These are phyloP conservation scores for Leccinum ponderosum DNA, from an alignment of 1,284 basidiomycete species.

Conservation along the genomic window DNA sequence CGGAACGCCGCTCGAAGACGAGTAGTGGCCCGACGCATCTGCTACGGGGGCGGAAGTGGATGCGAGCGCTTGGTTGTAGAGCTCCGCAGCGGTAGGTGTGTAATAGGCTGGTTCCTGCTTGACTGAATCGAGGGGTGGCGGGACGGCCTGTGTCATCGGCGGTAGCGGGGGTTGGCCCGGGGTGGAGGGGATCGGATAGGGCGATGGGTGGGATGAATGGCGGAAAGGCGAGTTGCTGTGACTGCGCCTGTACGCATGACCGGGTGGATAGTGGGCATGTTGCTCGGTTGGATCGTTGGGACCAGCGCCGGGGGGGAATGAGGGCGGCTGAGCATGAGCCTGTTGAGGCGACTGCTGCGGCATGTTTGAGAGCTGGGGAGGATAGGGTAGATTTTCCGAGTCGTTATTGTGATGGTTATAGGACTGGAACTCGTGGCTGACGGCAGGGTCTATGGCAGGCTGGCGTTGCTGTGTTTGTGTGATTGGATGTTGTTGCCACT, in stretches of 20 bases:
- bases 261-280: conserved; percentile 32
- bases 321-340: conserved; percentile 26
- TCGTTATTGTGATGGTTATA: conserved; percentile 32
- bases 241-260: conserved; percentile 36
- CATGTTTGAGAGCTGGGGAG: conserved; percentile 28
- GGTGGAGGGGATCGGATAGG: conserved; percentile 41
- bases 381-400: conserved; percentile 25
- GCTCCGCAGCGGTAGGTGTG: conserved; percentile 45
- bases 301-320: conserved; percentile 36
- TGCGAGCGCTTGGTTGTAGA: conserved; percentile 45
- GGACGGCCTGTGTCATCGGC: conserved; percentile 17
- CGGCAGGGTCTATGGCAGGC: conserved; percentile 36
- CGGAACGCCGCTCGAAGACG: conserved; percentile 54
- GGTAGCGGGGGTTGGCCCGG: conserved; percentile 31
- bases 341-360: conserved; percentile 30
- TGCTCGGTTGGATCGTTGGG: conserved; percentile 36
- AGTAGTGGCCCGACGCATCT: conserved; percentile 48
- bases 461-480: conserved; percentile 34
- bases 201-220: conserved; percentile 35
- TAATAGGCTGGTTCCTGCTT: conserved; percentile 40
- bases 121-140: conserved; percentile 11
- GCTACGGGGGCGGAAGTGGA: conserved; percentile 25
- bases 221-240: conserved; percentile 39
- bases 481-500: conserved; percentile 35
- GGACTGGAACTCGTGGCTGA: conserved; percentile 34